Evolutionary conservation across 1,284 basidiomycete genomes (phyloP), one percentile per base, ranked within the genome.

Genomic region (Boletus subluridellus): DNA sequence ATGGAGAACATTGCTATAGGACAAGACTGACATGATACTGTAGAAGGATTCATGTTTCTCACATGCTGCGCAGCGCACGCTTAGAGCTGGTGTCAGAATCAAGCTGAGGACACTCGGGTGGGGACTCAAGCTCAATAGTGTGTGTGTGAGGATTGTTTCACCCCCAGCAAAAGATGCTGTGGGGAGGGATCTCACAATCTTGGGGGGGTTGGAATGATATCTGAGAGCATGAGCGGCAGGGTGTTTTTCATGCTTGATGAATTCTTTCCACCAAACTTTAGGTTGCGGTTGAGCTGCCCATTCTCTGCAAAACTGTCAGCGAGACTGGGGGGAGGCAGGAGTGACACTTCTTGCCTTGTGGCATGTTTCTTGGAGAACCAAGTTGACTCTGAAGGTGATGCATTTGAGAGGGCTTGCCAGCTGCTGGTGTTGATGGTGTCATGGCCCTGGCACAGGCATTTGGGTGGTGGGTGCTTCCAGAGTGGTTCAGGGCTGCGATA

Each of bases 21-120:
- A 92, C 0, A 90, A 94, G 28, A 94, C 83, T 0, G 90, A 93
- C 0, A 89, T 85, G 50, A 94, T 86, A 67, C 89, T 93, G 70
- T 87, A 81, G 9, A 84, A 64, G 0, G 91, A 92, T 48, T 88
- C 84, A 11, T 82, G 80, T 49, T 75, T 77, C 34, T 24, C 24
- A 24, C 24, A 24, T 74, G 71, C 54, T 84, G 80, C 64, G 12
- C 73, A 65, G 1, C 21, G 63, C 64, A 4, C 66, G 67, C 55
- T 74, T 78, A 7, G 73, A 76, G 55, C 77, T 80, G 0, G 78
- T 70, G 56, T 81, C 76, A 0, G 83, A 84, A 54, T 80, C 71
- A 26, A 78, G 62, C 10, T 77, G 76, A 3, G 70, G 62, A 17
- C 77, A 76, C 15, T 73, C 59, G 24, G 76, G 66, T 6, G 70